These are phyloP conservation scores for sorghum (Sorghum bicolor) DNA, from an alignment of 176 grass and related monocot species.

Conservation along the genomic window DNA sequence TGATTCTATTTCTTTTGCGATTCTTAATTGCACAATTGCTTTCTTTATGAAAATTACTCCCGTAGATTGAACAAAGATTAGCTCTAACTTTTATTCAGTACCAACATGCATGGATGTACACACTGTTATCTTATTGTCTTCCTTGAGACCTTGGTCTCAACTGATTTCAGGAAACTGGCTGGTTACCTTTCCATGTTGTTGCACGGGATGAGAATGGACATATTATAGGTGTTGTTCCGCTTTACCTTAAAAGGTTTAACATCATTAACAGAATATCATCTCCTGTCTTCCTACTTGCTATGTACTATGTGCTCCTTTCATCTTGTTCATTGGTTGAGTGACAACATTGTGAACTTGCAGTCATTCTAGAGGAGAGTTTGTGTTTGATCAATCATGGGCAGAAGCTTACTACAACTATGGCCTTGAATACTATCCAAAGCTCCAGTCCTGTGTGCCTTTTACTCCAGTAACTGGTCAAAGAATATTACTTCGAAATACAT, in stretches of 20 bases:
- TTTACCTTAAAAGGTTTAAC: constrained; percentile 98
- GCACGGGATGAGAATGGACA: constrained; percentile 71
- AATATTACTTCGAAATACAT: constrained; percentile 78
- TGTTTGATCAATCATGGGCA: constrained; percentile 93
- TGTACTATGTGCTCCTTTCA: constrained; percentile 10
- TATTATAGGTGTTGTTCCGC: constrained; percentile 89
- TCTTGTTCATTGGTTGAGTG: constrained; percentile 28
- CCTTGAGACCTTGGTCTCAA: background rate
- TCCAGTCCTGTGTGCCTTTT: constrained; percentile 93
- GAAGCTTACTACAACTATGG: constrained; percentile 93
- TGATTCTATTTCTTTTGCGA: background rate
- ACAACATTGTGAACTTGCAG: constrained; percentile 62
- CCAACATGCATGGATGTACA: background rate
- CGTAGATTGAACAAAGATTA: background rate
- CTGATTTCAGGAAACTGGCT: constrained; percentile 95
- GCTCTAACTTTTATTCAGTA: background rate
- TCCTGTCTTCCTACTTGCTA: constrained; percentile 13
- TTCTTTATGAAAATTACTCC: constrained; percentile 1
- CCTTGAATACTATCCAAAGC: constrained; percentile 85
- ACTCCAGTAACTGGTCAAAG: constrained; percentile 94
- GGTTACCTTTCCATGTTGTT: constrained; percentile 89
- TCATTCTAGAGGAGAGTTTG: constrained; percentile 95
- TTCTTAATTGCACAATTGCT: background rate
- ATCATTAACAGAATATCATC: constrained; percentile 29
- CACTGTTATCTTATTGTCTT: constrained; percentile 15